Percentiles rank a stretch among this genome's conserved stretches.
phyloP scores from a whole-genome alignment of 495 filamentous ascomycete genomes.

The Neurospora terricola region DNA sequence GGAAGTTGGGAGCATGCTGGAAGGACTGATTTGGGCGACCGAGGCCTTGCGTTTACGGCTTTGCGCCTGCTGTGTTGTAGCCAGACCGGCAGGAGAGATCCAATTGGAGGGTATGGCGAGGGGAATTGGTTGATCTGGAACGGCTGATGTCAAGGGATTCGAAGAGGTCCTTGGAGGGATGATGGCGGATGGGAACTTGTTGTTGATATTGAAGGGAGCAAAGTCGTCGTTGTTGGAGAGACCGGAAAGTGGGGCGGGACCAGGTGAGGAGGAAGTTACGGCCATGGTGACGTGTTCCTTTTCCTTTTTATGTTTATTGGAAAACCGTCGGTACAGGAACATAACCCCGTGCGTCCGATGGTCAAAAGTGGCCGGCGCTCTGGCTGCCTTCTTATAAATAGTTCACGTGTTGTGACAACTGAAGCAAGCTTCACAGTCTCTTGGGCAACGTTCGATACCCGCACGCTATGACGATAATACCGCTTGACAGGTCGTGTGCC shows the following conservation, averaged over 20 bases:
- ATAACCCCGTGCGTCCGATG: conserved; percentile 2
- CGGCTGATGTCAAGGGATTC: conserved; percentile 21
- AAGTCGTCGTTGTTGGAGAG: not conserved
- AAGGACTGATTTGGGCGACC: conserved; percentile 9
- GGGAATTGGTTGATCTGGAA: not conserved
- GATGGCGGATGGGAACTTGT: conserved; percentile 54
- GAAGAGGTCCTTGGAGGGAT: conserved; percentile 71
- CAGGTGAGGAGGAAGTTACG: conserved; percentile 7
- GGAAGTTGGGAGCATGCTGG: conserved; percentile 12
- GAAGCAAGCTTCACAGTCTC: not conserved
- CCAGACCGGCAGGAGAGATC: not conserved
- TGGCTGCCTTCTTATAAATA: not conserved
- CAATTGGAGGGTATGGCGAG: conserved; percentile 17
- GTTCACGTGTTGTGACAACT: not conserved
- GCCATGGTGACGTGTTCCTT: conserved; percentile 23
- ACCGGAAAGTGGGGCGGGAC: not conserved
- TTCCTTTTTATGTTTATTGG: conserved; percentile 1
- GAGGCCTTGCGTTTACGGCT: conserved; percentile 27
- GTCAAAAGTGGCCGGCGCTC: not conserved
- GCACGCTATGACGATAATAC: not conserved
- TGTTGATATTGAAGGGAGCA: conserved; percentile 2
- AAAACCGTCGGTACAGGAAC: conserved; percentile 13
- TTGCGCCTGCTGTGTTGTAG: conserved; percentile 11
- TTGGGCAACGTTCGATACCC: not conserved
- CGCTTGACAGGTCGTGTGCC: not conserved